These are phyloP conservation scores for Yamadazyma membranifaciens DNA, from an alignment of 1,139 yeast genomes.

Conservation along the genomic window DNA sequence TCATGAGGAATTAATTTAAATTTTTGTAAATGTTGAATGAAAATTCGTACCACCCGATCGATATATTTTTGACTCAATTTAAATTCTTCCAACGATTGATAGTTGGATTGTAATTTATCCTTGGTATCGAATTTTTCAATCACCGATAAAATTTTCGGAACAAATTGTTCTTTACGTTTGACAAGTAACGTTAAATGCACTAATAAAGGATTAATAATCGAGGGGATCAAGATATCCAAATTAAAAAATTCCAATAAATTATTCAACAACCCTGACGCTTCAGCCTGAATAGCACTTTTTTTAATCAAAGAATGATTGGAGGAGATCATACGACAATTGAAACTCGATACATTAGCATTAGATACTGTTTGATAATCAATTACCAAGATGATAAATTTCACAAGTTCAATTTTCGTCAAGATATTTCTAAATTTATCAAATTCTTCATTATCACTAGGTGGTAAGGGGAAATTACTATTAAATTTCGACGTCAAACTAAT, in stretches of 20 bases:
- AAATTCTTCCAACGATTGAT: conserved; percentile 43
- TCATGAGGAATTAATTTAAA: conserved; percentile 34
- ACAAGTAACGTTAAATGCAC: conserved; percentile 45
- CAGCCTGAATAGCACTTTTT: conserved; percentile 57
- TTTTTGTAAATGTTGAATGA: conserved; percentile 35
- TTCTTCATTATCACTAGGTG: conserved; percentile 46
- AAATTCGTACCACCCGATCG: conserved; percentile 39
- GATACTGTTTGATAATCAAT: conserved; percentile 68
- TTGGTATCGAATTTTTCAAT: conserved; percentile 41
- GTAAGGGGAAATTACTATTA: conserved; percentile 42
- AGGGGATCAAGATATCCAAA: conserved; percentile 55
- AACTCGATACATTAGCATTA: conserved; percentile 31
- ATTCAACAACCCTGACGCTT: conserved; percentile 70
- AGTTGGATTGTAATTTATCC: conserved; percentile 42
- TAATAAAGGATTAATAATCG: conserved; percentile 57
- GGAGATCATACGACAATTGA: conserved; percentile 60
- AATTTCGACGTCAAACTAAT: conserved; percentile 36
- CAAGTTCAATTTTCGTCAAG: conserved; percentile 60
- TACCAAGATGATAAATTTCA: conserved; percentile 70
- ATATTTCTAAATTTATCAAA: conserved; percentile 50
- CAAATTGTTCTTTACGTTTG: conserved; percentile 56
- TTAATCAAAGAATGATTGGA: conserved; percentile 68
- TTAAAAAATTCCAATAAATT: conserved; percentile 54
- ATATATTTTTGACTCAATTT: conserved; percentile 42
- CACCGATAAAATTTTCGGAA: conserved; percentile 40